Evolutionary conservation across 2,329 filamentous ascomycete species (phyloP).

Genomic region (Sclerotinia nivalis): DNA sequence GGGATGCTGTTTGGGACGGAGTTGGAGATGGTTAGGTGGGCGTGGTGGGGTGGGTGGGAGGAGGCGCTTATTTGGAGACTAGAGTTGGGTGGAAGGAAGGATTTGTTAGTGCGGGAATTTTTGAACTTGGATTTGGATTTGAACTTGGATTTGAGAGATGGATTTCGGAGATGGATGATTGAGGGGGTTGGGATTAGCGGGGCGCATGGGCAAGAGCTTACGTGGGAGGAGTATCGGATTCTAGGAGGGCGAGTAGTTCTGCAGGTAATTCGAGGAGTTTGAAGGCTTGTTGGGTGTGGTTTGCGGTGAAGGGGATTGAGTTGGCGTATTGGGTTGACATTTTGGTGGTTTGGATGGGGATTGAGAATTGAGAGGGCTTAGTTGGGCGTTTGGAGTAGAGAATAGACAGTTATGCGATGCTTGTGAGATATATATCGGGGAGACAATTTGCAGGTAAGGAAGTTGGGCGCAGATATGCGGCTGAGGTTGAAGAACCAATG

Average conservation of each 20-base stretch:
- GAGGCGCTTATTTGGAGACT: slow-evolving; percentile 44
- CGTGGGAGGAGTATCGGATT: slow-evolving; percentile 55
- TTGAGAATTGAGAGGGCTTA: not conserved
- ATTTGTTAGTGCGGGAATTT: slow-evolving; percentile 31
- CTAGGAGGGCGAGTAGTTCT: slow-evolving; percentile 57
- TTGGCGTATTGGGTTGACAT: slow-evolving; percentile 40
- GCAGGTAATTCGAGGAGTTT: slow-evolving; percentile 63
- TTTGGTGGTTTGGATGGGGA: not conserved
- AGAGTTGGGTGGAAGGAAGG: slow-evolving; percentile 40
- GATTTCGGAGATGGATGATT: not conserved
- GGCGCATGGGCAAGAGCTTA: slow-evolving; percentile 39
- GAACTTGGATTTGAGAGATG: not conserved
- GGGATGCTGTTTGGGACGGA: slow-evolving; percentile 24
- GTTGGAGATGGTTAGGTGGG: slow-evolving; percentile 39
- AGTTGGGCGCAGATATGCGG: too few relatives aligned
- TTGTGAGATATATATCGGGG: not conserved
- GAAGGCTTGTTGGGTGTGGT: slow-evolving; percentile 53
- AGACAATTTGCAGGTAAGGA: too few relatives aligned
- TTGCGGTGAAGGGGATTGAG: slow-evolving; percentile 54
- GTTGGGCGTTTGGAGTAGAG: not conserved
- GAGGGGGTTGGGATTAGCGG: not conserved
- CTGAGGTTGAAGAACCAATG: too few relatives aligned
- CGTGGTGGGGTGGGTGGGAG: slow-evolving; percentile 11
- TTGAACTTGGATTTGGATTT: not conserved
- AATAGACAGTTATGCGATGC: not conserved